Conservation (phyloP, 345 rosid species). For the Eucalyptus viminalis region DNA sequence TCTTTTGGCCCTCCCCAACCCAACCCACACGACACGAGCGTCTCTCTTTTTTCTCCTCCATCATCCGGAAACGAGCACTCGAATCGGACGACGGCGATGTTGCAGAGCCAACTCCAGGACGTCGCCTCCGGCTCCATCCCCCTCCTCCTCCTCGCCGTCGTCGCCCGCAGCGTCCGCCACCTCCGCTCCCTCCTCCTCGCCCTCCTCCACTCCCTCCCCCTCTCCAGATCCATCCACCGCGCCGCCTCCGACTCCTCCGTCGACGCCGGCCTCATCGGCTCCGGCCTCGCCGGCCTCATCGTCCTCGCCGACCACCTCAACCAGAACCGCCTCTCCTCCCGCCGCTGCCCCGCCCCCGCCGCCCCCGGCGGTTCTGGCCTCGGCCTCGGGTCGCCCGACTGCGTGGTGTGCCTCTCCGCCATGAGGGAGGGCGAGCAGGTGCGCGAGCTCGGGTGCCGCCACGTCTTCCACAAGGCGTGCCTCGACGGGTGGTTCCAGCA, state of each 20-base stretch:
- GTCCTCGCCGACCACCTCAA: slow-evolving; percentile 59
- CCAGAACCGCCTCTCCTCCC: slow-evolving; percentile 29
- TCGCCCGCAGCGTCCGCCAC: slow-evolving; percentile 37
- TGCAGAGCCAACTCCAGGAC: slow-evolving; percentile 61
- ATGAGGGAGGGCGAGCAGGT: slow-evolving; percentile 61
- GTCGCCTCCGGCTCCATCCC: slow-evolving; percentile 79
- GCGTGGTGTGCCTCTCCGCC: slow-evolving; percentile 51
- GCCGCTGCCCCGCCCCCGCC: slow-evolving; percentile 9
- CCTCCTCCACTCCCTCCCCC: slow-evolving; percentile 7
- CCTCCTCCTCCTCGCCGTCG: slow-evolving; percentile 37
- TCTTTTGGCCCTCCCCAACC: neutral
- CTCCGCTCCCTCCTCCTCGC: slow-evolving; percentile 34
- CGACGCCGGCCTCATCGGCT: slow-evolving; percentile 9
- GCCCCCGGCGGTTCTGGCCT: neutral
- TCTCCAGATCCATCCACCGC: neutral
- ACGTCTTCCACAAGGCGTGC: slow-evolving; percentile 75
- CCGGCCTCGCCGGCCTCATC: slow-evolving; percentile 38
- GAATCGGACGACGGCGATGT: neutral
- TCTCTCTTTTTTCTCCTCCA: neutral
- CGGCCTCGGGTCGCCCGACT: slow-evolving; percentile 14
- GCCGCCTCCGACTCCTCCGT: neutral
- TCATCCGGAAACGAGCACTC: neutral
- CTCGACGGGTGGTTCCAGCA: slow-evolving; percentile 73
- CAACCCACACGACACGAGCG: neutral
- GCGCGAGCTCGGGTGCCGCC: slow-evolving; percentile 69